phyloP scores from a whole-genome alignment of 345 rosid species.

The Hibiscus syriacus region DNA sequence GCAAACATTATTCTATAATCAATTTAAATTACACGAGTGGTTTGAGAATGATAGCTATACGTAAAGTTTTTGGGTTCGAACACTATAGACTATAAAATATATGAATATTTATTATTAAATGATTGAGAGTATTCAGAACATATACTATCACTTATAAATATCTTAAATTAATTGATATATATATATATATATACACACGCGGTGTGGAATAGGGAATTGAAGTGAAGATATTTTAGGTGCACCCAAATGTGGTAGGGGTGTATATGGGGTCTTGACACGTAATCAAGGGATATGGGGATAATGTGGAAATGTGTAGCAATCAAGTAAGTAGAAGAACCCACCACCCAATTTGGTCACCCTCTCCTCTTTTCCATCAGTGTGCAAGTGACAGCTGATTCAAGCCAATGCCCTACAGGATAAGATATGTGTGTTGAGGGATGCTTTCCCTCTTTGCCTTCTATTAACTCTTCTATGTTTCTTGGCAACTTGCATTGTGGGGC shows the following conservation, averaged over 20 bases:
- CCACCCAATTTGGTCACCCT: constrained; percentile 7
- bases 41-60: too few relatives aligned
- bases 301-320: neutral
- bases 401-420: constrained; percentile 14
- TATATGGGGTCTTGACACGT: constrained; percentile 23
- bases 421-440: constrained; percentile 34
- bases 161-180: too few relatives aligned
- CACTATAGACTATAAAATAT: too few relatives aligned
- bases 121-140: too few relatives aligned
- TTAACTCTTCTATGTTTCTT: constrained; percentile 21
- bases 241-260: neutral
- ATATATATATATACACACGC: too few relatives aligned
- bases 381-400: neutral
- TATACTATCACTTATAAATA: too few relatives aligned
- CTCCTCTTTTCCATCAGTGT: neutral
- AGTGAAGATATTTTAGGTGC: constrained; percentile 6
- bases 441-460: constrained; percentile 21
- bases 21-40: too few relatives aligned
- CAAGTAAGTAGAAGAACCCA: constrained; percentile 10
- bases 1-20: too few relatives aligned
- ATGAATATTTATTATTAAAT: too few relatives aligned
- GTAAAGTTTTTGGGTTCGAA: too few relatives aligned
- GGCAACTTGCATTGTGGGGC: constrained; percentile 27
- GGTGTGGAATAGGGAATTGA: neutral
- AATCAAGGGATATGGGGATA: neutral